Percentiles rank a stretch among this genome's conserved stretches.
Evolutionary conservation across 1,284 basidiomycete species (phyloP).

Genomic region (Ceratobasidium theobromae): DNA sequence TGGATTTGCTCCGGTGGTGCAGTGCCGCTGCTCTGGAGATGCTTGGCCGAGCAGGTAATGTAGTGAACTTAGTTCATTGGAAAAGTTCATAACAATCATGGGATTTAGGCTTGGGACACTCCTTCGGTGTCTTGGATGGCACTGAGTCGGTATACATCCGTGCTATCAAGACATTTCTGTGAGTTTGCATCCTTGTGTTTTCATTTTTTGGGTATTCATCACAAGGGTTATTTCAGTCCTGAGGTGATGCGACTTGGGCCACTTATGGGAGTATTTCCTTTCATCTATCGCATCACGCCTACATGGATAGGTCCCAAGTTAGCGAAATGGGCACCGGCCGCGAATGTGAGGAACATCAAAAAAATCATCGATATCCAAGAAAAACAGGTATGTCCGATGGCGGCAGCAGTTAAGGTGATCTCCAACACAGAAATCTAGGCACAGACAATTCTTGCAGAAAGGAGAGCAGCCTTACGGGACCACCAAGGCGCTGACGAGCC

Average conservation of each 20-base stretch:
- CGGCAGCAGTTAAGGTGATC: neutral
- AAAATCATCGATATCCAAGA: constrained; percentile 12
- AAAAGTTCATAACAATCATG: neutral
- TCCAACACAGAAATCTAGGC: neutral
- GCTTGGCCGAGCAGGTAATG: constrained; percentile 7
- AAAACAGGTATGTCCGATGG: neutral
- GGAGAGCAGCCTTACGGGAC: neutral
- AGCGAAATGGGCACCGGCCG: neutral
- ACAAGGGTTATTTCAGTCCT: neutral
- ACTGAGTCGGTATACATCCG: constrained; percentile 2
- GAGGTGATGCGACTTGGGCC: neutral
- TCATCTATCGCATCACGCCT: neutral
- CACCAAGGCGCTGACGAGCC: neutral
- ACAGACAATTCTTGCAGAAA: neutral
- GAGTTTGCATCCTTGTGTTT: neutral
- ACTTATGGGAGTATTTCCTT: neutral
- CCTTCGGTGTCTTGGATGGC: neutral
- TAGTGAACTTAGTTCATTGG: neutral
- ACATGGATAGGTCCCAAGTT: neutral
- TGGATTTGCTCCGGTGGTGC: constrained; percentile 6
- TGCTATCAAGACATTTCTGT: neutral
- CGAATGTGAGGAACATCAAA: neutral
- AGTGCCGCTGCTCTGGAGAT: constrained; percentile 1
- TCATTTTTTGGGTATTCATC: neutral
- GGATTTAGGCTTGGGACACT: constrained; percentile 6